Percentiles rank a stretch among this genome's conserved stretches.
Evolutionary conservation across 805 yeast genomes (phyloP).

Genomic region (Ogataea naganishii): DNA sequence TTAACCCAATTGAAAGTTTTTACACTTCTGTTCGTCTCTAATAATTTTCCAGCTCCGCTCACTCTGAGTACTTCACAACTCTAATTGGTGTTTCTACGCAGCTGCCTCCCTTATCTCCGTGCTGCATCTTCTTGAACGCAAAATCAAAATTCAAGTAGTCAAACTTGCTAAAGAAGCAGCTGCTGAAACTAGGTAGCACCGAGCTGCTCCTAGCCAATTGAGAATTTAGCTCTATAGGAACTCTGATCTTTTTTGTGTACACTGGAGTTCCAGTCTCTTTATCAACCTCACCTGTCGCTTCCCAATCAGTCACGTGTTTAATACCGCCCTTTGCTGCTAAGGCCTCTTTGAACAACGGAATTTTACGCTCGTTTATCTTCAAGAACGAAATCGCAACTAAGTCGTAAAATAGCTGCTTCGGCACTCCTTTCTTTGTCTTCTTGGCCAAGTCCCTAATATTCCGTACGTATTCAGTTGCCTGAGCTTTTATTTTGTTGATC

Average conservation of each 20-base stretch:
- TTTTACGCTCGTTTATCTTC: conserved; percentile 7
- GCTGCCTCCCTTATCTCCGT: no score
- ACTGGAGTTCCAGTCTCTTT: conserved; percentile 8
- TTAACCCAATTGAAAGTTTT: no score
- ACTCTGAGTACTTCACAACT: no score
- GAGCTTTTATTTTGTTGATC: conserved; percentile 8
- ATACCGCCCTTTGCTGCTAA: conserved; percentile 1
- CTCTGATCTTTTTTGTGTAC: conserved; percentile 7
- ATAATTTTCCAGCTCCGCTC: no score
- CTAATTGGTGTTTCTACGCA: no score
- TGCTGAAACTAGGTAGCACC: conserved; percentile 13
- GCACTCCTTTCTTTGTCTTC: conserved; percentile 14
- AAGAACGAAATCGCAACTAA: conserved; percentile 12
- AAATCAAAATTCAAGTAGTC: conserved; percentile 10
- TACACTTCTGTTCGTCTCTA: no score
- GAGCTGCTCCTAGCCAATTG: conserved; percentile 7
- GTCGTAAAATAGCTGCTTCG: conserved; percentile 14
- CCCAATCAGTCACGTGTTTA: conserved; percentile 5
- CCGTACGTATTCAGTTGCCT: conserved; percentile 7
- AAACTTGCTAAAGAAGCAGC: conserved; percentile 11
- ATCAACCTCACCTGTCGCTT: conserved; percentile 3
- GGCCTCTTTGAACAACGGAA: conserved; percentile 11
- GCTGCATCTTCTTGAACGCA: conserved; percentile 10
- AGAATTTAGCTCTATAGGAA: conserved; percentile 10
- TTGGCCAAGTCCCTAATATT: conserved; percentile 9